Conservation (phyloP, 1,284 basidiomycete genomes). For the Flammula alnicola region DNA sequence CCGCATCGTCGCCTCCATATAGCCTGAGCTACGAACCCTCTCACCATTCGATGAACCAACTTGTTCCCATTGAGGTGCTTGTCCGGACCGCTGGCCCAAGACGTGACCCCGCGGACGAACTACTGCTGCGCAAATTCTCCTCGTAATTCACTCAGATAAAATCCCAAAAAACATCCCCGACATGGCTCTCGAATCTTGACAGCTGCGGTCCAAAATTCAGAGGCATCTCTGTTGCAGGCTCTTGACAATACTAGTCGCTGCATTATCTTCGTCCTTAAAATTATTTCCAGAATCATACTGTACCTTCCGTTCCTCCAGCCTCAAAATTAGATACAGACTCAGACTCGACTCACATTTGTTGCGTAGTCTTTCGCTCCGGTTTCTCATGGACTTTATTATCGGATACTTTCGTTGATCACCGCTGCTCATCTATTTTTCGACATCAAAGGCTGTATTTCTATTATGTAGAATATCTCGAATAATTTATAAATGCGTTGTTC, state of each 20-base stretch:
- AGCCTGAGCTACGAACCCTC: slow-evolving; percentile 19
- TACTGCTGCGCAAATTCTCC: slow-evolving; percentile 57
- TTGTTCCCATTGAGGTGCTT: slow-evolving; percentile 66
- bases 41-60: slow-evolving; percentile 37
- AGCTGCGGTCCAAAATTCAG: slow-evolving; percentile 20
- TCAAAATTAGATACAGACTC: slow-evolving; percentile 22
- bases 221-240: slow-evolving; percentile 14
- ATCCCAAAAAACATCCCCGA: not conserved
- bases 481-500: slow-evolving; percentile 3
- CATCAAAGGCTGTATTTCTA: slow-evolving; percentile 25
- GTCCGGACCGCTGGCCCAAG: slow-evolving; percentile 53
- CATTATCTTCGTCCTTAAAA: slow-evolving; percentile 14
- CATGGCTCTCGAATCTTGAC: slow-evolving; percentile 12
- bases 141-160: slow-evolving; percentile 24
- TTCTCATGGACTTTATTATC: slow-evolving; percentile 20
- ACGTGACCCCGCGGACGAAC: slow-evolving; percentile 63
- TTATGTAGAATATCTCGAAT: slow-evolving; percentile 17
- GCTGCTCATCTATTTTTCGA: slow-evolving; percentile 8
- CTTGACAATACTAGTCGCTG: slow-evolving; percentile 13
- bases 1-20: slow-evolving; percentile 26
- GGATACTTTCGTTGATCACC: slow-evolving; percentile 14
- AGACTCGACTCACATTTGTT: slow-evolving; percentile 12
- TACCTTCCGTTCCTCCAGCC: slow-evolving; percentile 5
- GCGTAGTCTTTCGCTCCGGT: slow-evolving; percentile 14
- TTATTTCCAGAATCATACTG: slow-evolving; percentile 9